Percentiles rank a stretch among this genome's conserved stretches.
Conservation (phyloP, 2,329 filamentous ascomycete genomes). For the Arthrinium puccinioides region DNA sequence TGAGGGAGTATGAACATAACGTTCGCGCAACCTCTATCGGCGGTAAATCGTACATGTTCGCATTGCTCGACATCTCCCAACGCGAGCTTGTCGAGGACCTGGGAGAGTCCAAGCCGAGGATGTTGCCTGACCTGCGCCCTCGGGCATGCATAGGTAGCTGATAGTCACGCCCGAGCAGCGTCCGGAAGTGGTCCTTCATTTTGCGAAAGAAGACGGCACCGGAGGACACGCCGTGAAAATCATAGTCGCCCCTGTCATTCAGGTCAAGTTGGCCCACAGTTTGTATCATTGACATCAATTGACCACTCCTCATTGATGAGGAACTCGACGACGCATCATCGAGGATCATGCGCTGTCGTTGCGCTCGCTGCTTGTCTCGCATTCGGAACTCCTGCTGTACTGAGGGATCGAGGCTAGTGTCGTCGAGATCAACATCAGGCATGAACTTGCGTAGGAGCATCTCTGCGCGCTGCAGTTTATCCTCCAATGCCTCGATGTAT, state of each 20-base stretch:
- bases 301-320: conserved; percentile 49
- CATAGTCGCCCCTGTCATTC: conserved; percentile 85
- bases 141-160: conserved; percentile 52
- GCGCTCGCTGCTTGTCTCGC: conserved; percentile 43
- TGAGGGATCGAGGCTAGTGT: conserved; percentile 72
- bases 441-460: conserved; percentile 70
- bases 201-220: conserved; percentile 81
- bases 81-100: conserved; percentile 58
- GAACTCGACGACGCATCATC: conserved; percentile 26
- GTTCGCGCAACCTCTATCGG: conserved; percentile 45
- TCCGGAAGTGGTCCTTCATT: conserved; percentile 81
- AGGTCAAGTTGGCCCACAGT: conserved; percentile 86
- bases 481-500: conserved; percentile 86
- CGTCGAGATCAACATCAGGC: conserved; percentile 77
- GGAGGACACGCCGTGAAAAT: conserved; percentile 91
- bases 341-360: conserved; percentile 25
- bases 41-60: conserved; percentile 61
- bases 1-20: conserved; percentile 29
- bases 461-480: conserved; percentile 75
- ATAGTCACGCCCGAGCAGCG: conserved; percentile 60
- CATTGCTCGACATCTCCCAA: conserved; percentile 39
- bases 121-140: conserved; percentile 38
- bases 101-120: conserved; percentile 62
- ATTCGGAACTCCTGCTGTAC: conserved; percentile 63
- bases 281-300: conserved; percentile 91